Evolutionary conservation across 2,329 filamentous ascomycete species (phyloP).

Genomic region (Ceratocystis alfenasii): DNA sequence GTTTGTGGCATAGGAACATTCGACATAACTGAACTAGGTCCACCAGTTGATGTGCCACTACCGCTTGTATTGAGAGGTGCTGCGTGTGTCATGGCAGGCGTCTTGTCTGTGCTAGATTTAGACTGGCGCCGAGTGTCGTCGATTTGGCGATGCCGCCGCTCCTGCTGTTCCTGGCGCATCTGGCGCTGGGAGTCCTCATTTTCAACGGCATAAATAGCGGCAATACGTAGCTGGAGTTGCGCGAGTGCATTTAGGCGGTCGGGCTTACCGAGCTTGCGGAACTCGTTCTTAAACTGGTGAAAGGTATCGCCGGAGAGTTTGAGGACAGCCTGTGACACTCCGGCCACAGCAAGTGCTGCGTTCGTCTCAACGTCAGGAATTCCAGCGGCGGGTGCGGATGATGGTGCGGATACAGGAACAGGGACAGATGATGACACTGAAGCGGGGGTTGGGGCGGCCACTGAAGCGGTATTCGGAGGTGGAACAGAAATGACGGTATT

Average conservation of each 20-base stretch:
- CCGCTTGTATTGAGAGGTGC: slow-evolving; percentile 6
- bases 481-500: not conserved
- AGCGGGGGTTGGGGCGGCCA: not conserved
- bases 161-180: slow-evolving; percentile 31
- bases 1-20: slow-evolving; percentile 9
- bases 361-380: slow-evolving; percentile 31
- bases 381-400: slow-evolving; percentile 24
- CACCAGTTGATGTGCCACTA: not conserved
- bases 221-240: slow-evolving; percentile 34
- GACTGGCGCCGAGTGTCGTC: slow-evolving; percentile 28
- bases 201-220: slow-evolving; percentile 36
- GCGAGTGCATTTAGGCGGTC: slow-evolving; percentile 33
- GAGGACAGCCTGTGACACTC: slow-evolving; percentile 31
- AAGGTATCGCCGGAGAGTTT: slow-evolving; percentile 36
- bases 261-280: slow-evolving; percentile 34
- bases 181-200: slow-evolving; percentile 36
- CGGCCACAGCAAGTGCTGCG: slow-evolving; percentile 32
- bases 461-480: not conserved
- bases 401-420: not conserved
- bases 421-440: not conserved
- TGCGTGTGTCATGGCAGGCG: not conserved
- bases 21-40: slow-evolving; percentile 21
- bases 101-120: slow-evolving; percentile 1
- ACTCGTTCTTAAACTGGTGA: slow-evolving; percentile 35
- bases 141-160: slow-evolving; percentile 32